Conservation (phyloP, 83 land plant genomes). For the Isoetes engelmannii region DNA sequence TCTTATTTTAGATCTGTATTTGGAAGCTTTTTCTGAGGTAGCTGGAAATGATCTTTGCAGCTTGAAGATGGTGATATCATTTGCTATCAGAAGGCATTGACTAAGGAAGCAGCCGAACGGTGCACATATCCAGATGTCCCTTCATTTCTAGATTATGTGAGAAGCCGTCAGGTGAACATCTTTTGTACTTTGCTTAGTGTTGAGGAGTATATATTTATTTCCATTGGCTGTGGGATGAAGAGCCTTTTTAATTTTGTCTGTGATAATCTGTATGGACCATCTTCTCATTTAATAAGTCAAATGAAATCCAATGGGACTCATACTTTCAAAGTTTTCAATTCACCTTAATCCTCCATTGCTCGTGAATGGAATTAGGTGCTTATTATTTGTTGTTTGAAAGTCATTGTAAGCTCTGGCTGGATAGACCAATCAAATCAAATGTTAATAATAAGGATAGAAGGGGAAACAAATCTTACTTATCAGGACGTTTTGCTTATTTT, state of each 20-base stretch:
- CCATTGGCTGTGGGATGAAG: not conserved
- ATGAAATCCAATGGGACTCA: not conserved
- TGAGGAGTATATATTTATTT: not conserved
- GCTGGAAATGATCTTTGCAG: not conserved
- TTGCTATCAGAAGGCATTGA: slow-evolving; percentile 12
- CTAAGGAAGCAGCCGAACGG: not conserved
- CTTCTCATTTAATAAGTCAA: not conserved
- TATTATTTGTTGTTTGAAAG: no score
- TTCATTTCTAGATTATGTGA: slow-evolving; percentile 1
- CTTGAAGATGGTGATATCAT: slow-evolving; percentile 14
- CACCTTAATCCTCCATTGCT: no score
- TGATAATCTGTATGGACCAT: not conserved
- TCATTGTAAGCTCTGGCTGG: no score
- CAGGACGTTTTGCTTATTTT: not conserved
- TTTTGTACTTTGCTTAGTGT: not conserved
- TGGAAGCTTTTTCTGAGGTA: not conserved
- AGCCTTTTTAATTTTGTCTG: not conserved
- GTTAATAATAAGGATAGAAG: no score
- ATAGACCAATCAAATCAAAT: no score
- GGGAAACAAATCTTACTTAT: not conserved
- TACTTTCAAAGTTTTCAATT: not conserved
- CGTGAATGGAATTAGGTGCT: no score
- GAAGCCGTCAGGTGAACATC: slow-evolving; percentile 9
- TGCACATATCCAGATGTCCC: slow-evolving; percentile 1
- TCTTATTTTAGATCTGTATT: not conserved